These are phyloP conservation scores for Stephanodiscus minutulus DNA, from an alignment of 108 stramenopile genomes.

Conservation along the genomic window DNA sequence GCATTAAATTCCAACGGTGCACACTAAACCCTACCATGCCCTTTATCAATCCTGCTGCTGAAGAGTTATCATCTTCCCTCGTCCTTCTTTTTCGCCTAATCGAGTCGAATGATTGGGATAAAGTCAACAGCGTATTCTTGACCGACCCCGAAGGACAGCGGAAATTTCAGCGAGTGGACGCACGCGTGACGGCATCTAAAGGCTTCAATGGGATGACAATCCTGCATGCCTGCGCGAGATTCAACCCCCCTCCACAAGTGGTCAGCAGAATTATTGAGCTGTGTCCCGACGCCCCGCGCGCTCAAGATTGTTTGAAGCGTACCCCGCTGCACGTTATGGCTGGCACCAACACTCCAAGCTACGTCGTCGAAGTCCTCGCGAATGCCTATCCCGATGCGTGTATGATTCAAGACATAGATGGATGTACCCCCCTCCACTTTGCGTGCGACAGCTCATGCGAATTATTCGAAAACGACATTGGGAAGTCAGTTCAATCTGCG, in stretches of 20 bases:
- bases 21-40: no score
- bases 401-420: conserved; percentile 54
- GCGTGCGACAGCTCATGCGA: conserved; percentile 35
- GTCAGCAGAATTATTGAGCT: conserved; percentile 51
- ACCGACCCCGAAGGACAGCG: neutral
- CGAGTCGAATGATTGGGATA: conserved; percentile 8
- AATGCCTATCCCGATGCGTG: conserved; percentile 62
- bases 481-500: neutral
- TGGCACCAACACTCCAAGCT: conserved; percentile 60
- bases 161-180: neutral
- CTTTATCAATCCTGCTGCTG: neutral
- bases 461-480: conserved; percentile 15
- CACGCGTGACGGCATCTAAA: neutral
- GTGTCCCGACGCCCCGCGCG: conserved; percentile 58
- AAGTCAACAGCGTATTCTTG: conserved; percentile 2
- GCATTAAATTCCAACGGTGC: no score
- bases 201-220: conserved; percentile 24
- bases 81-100: conserved; percentile 1
- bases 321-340: conserved; percentile 77
- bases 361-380: conserved; percentile 55
- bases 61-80: neutral
- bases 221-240: conserved; percentile 9
- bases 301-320: conserved; percentile 59
- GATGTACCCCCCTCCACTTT: conserved; percentile 73
- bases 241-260: conserved; percentile 28